Evolutionary conservation across 345 rosid genomes (phyloP), one percentile per base, ranked within the genome.

Genomic region (Noccaea caerulescens): DNA sequence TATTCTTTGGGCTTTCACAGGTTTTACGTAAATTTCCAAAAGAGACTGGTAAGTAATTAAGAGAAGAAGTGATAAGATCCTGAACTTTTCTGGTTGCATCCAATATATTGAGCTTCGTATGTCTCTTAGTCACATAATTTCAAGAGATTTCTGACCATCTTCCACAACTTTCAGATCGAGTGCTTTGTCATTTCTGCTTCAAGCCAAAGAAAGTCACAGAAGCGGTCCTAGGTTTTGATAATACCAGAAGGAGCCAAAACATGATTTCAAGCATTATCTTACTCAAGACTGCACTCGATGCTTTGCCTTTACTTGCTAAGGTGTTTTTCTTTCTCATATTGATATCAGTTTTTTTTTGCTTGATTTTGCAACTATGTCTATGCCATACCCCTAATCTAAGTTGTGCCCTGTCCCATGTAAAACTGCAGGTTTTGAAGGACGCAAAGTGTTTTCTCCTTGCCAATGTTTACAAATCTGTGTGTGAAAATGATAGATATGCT

Each of bases 171-270:
- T 63, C 89, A 93, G 98, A 93, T 80, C 83, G 96, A 67, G 92
- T 93, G 37, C 97, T 91, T 60, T 93, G 98, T 82, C 91, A 93
- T 78, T 93, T 93, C 87, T 93, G 98, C 91, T 93, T 87, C 82
- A 93, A 89, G 90, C 87, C 85, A 43, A 91, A 83, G 82, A 93
- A 83, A 82, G 87, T 93, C 66, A 81, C 91, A 9, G 86, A 80
- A 56, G 91, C 84, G 63, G 86, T 83, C 72, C 23, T 82, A 59
- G 86, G 81, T 70, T 71, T 80, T 78, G 86, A 87, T 55, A 85
- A 86, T 82, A 80, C 89, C 76, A 84, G 76, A 82, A 91, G 77
- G 84, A 91, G 98, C 86, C 98, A 89, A 82, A 69, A 75, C 64
- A 64, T 89, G 80, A 89, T 91, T 76, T 79, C 97, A 74, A 93